Conservation (phyloP, 768 basidiomycete species). For the Lentinula sp. region DNA sequence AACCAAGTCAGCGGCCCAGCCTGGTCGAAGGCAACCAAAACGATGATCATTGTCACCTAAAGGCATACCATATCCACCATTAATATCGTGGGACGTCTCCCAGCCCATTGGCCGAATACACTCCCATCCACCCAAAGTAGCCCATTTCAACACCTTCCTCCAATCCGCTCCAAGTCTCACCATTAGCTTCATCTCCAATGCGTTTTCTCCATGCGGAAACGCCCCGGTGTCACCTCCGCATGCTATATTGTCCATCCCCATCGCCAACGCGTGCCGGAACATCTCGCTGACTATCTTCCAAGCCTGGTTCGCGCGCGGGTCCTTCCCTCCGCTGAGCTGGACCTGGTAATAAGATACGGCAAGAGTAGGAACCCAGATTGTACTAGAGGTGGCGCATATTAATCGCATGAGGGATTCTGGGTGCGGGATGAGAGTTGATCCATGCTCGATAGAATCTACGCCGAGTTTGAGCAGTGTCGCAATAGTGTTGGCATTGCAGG, state of each 20-base stretch:
- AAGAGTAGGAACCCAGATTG: conserved; percentile 57
- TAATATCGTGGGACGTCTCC: conserved; percentile 27
- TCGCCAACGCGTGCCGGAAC: conserved; percentile 40
- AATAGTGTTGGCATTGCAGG: conserved; percentile 26
- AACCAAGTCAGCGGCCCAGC: conserved; percentile 51
- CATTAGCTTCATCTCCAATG: conserved; percentile 58
- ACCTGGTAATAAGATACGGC: conserved; percentile 36
- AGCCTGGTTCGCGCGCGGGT: conserved; percentile 9
- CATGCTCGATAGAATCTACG: conserved; percentile 58
- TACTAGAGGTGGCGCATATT: conserved; percentile 18
- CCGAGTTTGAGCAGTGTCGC: conserved; percentile 28
- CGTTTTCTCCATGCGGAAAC: conserved; percentile 56
- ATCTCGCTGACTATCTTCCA: conserved; percentile 33
- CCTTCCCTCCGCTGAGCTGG: conserved; percentile 6
- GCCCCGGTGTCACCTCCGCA: conserved; percentile 64
- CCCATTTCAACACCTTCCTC: conserved; percentile 50
- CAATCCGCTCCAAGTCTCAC: conserved; percentile 46
- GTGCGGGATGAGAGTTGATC: conserved; percentile 22
- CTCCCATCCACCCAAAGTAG: conserved; percentile 53
- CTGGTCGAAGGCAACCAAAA: conserved; percentile 46
- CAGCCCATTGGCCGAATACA: conserved; percentile 42
- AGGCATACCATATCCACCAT: conserved; percentile 16
- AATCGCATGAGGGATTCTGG: conserved; percentile 16
- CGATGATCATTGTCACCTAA: conserved; percentile 45
- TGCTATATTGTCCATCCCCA: conserved; percentile 42